Conservation (phyloP, 164 flowering plant species). For the Magnolia officinalis region DNA sequence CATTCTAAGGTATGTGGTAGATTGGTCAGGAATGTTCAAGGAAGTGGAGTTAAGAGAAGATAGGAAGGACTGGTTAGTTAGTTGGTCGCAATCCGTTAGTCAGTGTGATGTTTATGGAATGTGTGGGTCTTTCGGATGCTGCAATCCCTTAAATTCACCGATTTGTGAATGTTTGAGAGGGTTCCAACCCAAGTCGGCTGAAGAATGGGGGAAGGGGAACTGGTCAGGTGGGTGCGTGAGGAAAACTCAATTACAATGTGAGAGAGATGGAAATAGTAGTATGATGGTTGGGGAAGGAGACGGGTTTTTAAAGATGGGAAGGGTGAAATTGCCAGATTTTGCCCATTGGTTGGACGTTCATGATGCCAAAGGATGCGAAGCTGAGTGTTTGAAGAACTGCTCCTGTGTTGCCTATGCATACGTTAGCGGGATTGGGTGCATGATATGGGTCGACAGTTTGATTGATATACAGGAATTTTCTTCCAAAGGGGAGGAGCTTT, state of each 20-base stretch:
- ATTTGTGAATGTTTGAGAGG: background rate
- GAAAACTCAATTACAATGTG: background rate
- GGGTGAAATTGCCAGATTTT: background rate
- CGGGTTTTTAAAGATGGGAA: background rate
- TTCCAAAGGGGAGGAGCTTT: background rate
- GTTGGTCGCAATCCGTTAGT: background rate
- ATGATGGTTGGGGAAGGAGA: background rate
- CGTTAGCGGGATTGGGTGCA: background rate
- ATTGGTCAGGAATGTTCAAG: background rate
- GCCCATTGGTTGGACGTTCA: no score
- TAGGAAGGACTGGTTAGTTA: background rate
- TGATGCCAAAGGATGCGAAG: background rate
- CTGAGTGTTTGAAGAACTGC: background rate
- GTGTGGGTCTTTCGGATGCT: background rate
- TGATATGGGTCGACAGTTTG: background rate
- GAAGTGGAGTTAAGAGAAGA: no score
- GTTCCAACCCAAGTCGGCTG: background rate
- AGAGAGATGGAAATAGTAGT: background rate
- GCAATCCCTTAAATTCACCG: background rate
- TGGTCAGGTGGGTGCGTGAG: constrained; percentile 7
- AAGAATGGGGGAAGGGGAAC: background rate
- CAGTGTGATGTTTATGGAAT: background rate
- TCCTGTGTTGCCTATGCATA: background rate
- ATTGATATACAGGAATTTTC: background rate
- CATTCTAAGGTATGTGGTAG: background rate